Conservation (phyloP, 1,139 yeast species). For the Arxiozyma heterogenica region DNA sequence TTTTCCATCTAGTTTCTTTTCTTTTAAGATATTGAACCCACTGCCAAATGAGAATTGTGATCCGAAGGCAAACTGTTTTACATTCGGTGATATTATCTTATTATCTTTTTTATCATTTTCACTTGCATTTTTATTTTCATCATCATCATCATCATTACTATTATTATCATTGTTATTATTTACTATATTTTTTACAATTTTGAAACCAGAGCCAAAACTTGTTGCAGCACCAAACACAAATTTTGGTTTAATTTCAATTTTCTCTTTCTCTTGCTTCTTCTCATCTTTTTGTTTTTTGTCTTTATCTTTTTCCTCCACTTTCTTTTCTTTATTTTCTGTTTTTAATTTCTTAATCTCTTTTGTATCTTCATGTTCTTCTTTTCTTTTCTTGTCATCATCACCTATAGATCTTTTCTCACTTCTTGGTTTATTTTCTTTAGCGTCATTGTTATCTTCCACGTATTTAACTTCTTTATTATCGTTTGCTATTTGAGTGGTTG, state of each 20-base stretch:
- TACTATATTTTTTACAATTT: constrained; percentile 9
- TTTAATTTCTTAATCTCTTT: background rate
- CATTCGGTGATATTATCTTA: constrained; percentile 32
- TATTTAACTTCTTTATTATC: background rate
- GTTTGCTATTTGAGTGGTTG: background rate
- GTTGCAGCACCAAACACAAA: constrained; percentile 48
- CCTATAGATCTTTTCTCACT: constrained; percentile 3
- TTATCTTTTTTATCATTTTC: constrained; percentile 10
- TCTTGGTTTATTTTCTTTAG: constrained; percentile 3
- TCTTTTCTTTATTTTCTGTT: constrained; percentile 3
- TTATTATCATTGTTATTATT: background rate
- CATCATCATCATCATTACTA: constrained; percentile 16
- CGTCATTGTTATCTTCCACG: constrained; percentile 2
- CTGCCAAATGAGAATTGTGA: constrained; percentile 30
- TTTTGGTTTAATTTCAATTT: constrained; percentile 25
- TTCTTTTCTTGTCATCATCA: constrained; percentile 7
- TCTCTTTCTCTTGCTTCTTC: constrained; percentile 1
- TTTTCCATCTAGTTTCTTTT: constrained; percentile 2
- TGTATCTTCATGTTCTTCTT: background rate
- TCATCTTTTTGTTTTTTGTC: background rate
- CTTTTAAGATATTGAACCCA: constrained; percentile 26
- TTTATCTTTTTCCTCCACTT: constrained; percentile 4
- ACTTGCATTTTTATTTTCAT: constrained; percentile 28
- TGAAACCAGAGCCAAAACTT: constrained; percentile 52
- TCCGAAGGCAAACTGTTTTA: constrained; percentile 23